phyloP scores from a whole-genome alignment of 306 rosid genomes.

The Rubus idaeus region DNA sequence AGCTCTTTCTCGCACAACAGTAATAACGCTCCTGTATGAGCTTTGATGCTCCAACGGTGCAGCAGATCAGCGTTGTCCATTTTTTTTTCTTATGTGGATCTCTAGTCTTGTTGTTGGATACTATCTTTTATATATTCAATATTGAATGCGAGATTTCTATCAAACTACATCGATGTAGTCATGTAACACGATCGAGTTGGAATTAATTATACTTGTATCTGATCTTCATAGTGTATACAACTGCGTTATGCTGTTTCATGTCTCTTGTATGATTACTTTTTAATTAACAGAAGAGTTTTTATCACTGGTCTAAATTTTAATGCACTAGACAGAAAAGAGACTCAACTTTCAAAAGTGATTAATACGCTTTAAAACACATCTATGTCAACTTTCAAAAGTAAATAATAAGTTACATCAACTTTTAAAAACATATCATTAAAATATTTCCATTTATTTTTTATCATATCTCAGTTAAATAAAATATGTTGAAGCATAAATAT shows the following conservation, averaged over 20 bases:
- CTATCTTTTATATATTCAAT: neutral
- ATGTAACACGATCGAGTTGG: neutral
- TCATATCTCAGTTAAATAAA: too few relatives aligned
- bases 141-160: neutral
- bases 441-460: too few relatives aligned
- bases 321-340: too few relatives aligned
- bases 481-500: too few relatives aligned
- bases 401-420: too few relatives aligned
- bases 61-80: neutral
- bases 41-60: constrained; percentile 2
- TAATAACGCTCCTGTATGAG: constrained; percentile 2
- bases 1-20: neutral
- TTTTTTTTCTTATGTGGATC: neutral
- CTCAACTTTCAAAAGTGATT: too few relatives aligned
- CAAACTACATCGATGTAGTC: neutral
- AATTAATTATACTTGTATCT: neutral
- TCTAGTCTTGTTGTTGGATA: neutral
- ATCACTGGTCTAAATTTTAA: too few relatives aligned
- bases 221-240: neutral
- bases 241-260: neutral
- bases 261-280: too few relatives aligned
- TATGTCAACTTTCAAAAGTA: too few relatives aligned
- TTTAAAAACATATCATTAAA: too few relatives aligned
- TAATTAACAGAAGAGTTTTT: too few relatives aligned
- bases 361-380: too few relatives aligned